Base-by-base conservation (phyloP, 371 early-diverging fungal species). In the Mucor velutinosus region DNA sequence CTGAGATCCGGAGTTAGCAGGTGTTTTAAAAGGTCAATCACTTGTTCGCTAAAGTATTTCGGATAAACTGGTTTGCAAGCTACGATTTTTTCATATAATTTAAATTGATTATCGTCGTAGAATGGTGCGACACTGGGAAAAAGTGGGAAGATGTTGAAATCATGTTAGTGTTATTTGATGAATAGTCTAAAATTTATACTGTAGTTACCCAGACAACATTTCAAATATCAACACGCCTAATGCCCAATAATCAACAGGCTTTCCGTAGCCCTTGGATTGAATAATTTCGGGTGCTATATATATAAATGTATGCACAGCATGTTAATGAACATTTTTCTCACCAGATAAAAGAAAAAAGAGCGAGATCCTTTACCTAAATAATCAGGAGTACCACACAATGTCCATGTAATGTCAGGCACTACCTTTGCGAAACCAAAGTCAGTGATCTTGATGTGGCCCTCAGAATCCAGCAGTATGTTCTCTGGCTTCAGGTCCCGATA, bases 391-490 rank as follows among this genome's bases (percentile, higher is more conserved):
- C 99, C 99, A 76, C 99, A 99, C 39, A 97, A 75, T 15, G 94
- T 95, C 94, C 94, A 93, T 27, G 77, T 79, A 12, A 68, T 82
- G 60, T 87, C 89, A 17, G 83, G 75, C 17, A 93, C 89, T 23
- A 82, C 72, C 70, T 98, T 98, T 32, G 99, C 97, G 87, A 99
- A 99, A 7, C 99, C 99, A 87, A 99, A 99, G 80, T 99, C 99
- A 4, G 98, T 94, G 55, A 99, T 92, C 80, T 97, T 97, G 72
- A 99, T 89, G 75, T 99, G 95, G 0, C 99, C 99, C 43, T 85
- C 69, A 8, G 86, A 81, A 72, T 96, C 97, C 58, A 99, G 80
- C 33, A 99, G 81, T 49, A 95, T 74, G 72, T 97, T 96, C 69
- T 98, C 97, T 10, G 98, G 98, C 77, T 97, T 96, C 64, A 98